These are phyloP conservation scores for Pseudisothecium myosuroides DNA, from an alignment of 225 moss, liverwort and hornwort genomes.

Conservation along the genomic window DNA sequence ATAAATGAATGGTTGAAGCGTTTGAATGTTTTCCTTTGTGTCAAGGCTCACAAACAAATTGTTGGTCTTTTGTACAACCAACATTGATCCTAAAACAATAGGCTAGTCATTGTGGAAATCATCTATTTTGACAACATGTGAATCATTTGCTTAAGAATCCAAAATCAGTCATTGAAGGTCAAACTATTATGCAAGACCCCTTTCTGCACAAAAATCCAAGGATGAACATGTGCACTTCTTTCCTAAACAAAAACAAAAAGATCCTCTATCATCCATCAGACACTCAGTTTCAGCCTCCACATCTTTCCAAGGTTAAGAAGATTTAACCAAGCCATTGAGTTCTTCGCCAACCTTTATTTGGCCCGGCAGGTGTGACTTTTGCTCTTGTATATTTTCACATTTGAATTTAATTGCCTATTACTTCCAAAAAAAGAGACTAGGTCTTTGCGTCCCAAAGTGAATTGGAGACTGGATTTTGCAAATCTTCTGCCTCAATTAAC, in stretches of 20 bases:
- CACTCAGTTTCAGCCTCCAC: neutral
- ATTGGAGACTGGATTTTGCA: neutral
- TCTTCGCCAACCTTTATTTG: neutral
- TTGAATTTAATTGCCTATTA: too few relatives aligned
- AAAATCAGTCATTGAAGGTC: neutral
- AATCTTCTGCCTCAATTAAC: neutral
- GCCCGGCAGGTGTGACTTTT: too few relatives aligned
- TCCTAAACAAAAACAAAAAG: neutral
- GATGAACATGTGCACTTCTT: neutral
- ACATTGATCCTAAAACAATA: rapidly evolving
- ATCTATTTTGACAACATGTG: rapidly evolving
- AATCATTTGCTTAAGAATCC: neutral
- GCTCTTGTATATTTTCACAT: neutral
- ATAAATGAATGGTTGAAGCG: rapidly evolving
- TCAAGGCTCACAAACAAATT: neutral
- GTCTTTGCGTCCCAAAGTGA: neutral
- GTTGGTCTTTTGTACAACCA: neutral
- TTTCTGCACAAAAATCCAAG: neutral
- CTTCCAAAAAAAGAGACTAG: neutral
- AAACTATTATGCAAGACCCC: neutral
- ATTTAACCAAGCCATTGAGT: neutral
- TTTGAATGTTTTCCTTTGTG: neutral
- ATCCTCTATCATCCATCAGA: neutral
- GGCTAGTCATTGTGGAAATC: rapidly evolving
- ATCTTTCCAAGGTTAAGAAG: neutral